Base-by-base conservation (phyloP, 2,329 filamentous ascomycete species). In the Zymoseptoria brevis region DNA sequence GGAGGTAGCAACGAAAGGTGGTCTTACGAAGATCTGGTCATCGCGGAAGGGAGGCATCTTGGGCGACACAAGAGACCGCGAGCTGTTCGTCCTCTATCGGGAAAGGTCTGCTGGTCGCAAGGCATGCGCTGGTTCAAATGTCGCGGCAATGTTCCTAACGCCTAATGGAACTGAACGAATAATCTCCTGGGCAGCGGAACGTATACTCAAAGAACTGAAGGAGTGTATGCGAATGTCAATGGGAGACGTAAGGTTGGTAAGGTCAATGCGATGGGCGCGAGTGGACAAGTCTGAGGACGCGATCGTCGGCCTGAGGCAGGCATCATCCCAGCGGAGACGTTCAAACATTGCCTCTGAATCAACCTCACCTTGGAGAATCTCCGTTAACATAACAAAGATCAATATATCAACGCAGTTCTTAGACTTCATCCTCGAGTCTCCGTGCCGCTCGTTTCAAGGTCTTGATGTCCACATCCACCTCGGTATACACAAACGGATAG, bases 41-140 rank as follows among this genome's bases (percentile, higher is more conserved):
- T 72, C 70, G 55, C 69, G 67, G 60, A 72, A 72, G 56, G 69
- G 67, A 58, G 70, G 68, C 70, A 72, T 72, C 29, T 49, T 64
- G 64, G 19, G 52, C 57, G 29, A 41, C 19, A 26, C 29, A n/a
- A 26, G 50, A 16, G 2, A 22, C 5, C 5, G 19, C 50, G 13
- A 16, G 19, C 50, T 16, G 4, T 13, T n/a, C 5, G 35, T 45
- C 35, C 13, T 45, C 35, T 45, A 45, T n/a, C 35, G 35, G 16
- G 35, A 13, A 45, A 45, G 35, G 35, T 16, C n/a, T 45, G 35
- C 35, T 45, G 35, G 13, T 45, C 35, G 35, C 35, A 45, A n/a
- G 16, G n/a, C 35, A 45, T 45, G 35, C 35, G 35, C 35, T 16
- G 35, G 35, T 8, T 29, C n/a, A n/a, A n/a, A n/a, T n/a, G n/a